Base-by-base conservation (phyloP, 1,284 basidiomycete species). In the Cryptococcus neoformans region DNA sequence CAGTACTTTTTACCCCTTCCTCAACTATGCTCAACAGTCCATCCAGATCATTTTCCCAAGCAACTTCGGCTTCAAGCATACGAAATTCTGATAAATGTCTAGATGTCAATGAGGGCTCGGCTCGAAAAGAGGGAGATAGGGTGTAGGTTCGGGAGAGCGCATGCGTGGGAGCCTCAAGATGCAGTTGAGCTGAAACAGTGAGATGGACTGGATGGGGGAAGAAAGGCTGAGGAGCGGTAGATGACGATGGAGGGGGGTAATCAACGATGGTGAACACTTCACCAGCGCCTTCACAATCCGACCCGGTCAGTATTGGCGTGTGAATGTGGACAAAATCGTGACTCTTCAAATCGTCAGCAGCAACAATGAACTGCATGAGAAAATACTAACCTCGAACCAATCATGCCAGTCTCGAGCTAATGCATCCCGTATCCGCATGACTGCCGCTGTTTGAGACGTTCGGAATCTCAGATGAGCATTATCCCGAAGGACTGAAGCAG, bases 1-100 rank as follows among this genome's bases (percentile, higher is more conserved):
- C 49, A 0, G 64, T 62, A 5, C 36, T 52, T 17, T 66, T 61
- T 2, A 79, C 64, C 1, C 83, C 81, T 21, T 80, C 81, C 75
- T 96, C 92, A 1, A 88, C 85, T 21, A 92, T 79, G 42, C 80
- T 78, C 73, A 90, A 88, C 12, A 96, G 76, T 17, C 84, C 83
- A 9, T 76, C 72, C 34, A 81, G 64, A 6, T 65, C 60, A 4
- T 70, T 60, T n/a, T 78, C 66, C 70, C 89, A 89, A 0, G 85
- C 85, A 80, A 90, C 85, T 72, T 96, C 95, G 0, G 89, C 92
- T 78, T 99, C 95, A 56, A 96, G 83, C 95, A 99, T 99, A 90
- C 92, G 96, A 76, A 99, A 99, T 73, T 99, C 96, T 49, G 91
- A 85, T 6, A 99, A 83, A 75, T 99, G 95, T n/a, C 95, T 83